These are phyloP conservation scores for Vigna unguiculata DNA, from an alignment of 306 rosid genomes.

Conservation along the genomic window DNA sequence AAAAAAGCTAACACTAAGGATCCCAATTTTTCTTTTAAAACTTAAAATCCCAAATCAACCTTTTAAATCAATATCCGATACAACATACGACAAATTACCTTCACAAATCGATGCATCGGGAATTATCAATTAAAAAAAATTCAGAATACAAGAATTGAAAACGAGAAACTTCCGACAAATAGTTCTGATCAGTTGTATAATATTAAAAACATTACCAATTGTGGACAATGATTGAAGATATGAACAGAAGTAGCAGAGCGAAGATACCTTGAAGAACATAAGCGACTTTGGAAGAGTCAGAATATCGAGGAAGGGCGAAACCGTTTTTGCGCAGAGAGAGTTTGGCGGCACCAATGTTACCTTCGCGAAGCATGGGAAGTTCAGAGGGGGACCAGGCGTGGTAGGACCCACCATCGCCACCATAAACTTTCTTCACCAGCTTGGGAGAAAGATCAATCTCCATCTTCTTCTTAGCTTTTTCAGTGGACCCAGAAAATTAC, in stretches of 20 bases:
- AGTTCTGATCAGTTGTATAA: background rate
- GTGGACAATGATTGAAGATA: background rate
- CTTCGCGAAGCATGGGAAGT: slow-evolving; percentile 77
- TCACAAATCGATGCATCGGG: background rate
- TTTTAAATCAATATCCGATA: background rate
- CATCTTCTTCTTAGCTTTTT: slow-evolving; percentile 40
- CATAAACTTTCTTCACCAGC: slow-evolving; percentile 68
- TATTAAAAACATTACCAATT: background rate
- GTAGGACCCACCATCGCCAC: slow-evolving; percentile 72
- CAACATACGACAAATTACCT: background rate
- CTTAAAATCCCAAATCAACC: background rate
- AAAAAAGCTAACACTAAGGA: no score
- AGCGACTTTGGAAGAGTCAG: slow-evolving; percentile 80
- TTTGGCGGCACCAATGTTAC: slow-evolving; percentile 81
- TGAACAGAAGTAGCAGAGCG: background rate
- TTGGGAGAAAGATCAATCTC: slow-evolving; percentile 79
- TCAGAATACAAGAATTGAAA: background rate
- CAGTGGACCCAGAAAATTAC: background rate
- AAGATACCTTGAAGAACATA: slow-evolving; percentile 78
- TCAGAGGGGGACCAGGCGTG: slow-evolving; percentile 74
- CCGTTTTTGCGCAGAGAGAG: slow-evolving; percentile 76
- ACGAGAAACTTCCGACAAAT: background rate
- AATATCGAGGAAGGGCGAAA: slow-evolving; percentile 73
- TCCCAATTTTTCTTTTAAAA: no score
- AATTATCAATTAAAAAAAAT: no score